phyloP scores from a whole-genome alignment of 306 rosid species.

The Astragalus membranaceus region DNA sequence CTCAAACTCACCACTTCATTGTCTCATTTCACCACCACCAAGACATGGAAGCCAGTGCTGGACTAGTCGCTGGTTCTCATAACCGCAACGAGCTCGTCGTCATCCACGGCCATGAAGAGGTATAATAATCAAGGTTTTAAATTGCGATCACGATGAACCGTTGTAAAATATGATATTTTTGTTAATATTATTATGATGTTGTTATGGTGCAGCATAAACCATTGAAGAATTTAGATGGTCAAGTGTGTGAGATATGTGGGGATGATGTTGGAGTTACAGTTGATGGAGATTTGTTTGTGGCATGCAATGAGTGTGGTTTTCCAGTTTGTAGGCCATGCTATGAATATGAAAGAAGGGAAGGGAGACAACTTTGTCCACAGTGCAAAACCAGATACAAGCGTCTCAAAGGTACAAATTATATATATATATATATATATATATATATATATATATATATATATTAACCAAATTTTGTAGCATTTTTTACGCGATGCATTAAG shows the following conservation, averaged over 20 bases:
- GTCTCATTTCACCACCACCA: slow-evolving; percentile 41
- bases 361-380: slow-evolving; percentile 86
- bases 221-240: slow-evolving; percentile 93
- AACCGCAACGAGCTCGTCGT: slow-evolving; percentile 34
- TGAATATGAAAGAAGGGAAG: slow-evolving; percentile 92
- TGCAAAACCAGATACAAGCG: slow-evolving; percentile 92
- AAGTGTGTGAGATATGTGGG: slow-evolving; percentile 94
- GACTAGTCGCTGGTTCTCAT: slow-evolving; percentile 33
- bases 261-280: slow-evolving; percentile 86
- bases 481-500: background rate
- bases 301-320: slow-evolving; percentile 96
- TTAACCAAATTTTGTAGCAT: background rate
- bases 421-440: no score
- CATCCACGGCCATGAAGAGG: slow-evolving; percentile 40
- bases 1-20: slow-evolving; percentile 13
- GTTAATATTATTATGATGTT: background rate
- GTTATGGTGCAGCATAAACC: slow-evolving; percentile 68
- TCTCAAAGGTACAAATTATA: slow-evolving; percentile 52
- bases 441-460: no score
- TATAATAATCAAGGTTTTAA: background rate
- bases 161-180: background rate
- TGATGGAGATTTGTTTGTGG: slow-evolving; percentile 91
- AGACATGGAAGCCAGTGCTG: slow-evolving; percentile 39
- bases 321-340: slow-evolving; percentile 93
- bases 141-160: no score